Percentiles rank a stretch among this genome's conserved stretches.
Conservation (phyloP, 2,329 filamentous ascomycete genomes). For the Fusarium caatingaense region DNA sequence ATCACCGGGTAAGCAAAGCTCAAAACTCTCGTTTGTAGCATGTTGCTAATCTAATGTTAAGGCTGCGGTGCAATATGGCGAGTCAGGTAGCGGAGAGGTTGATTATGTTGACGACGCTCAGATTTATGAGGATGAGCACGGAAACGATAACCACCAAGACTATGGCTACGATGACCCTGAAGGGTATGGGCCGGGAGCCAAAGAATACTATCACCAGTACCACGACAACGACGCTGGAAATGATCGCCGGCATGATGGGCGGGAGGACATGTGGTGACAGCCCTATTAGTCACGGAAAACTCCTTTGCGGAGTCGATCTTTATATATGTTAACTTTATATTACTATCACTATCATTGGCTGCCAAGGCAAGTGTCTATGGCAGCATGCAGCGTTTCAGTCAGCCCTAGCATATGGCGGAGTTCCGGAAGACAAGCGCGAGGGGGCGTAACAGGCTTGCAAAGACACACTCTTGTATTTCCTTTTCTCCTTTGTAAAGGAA, state of each 20-base stretch:
- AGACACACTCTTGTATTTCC: conserved; percentile 28
- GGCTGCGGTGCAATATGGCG: conserved; percentile 60
- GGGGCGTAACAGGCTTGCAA: conserved; percentile 40
- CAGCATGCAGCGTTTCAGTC: conserved; percentile 42
- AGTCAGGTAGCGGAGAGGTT: conserved; percentile 57
- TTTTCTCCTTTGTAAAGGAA: conserved; percentile 34
- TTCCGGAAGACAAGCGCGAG: conserved; percentile 47
- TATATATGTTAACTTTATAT: conserved; percentile 42
- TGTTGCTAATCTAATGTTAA: conserved; percentile 38
- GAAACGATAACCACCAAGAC: conserved; percentile 52
- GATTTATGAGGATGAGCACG: conserved; percentile 65
- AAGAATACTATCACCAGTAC: conserved; percentile 58
- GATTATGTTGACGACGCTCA: conserved; percentile 65
- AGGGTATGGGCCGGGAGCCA: conserved; percentile 53
- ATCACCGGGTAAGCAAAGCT: conserved; percentile 60
- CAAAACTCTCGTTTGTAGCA: neutral
- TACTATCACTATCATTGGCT: conserved; percentile 35
- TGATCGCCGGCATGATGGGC: conserved; percentile 51
- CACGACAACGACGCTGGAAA: conserved; percentile 50
- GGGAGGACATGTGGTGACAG: conserved; percentile 59
- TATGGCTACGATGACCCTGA: conserved; percentile 56
- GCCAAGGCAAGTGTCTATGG: conserved; percentile 33
- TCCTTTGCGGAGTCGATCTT: conserved; percentile 30
- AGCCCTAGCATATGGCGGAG: conserved; percentile 52
- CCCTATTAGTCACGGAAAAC: conserved; percentile 8